These are phyloP conservation scores for Scheffersomyces amazonensis DNA, from an alignment of 805 yeast genomes.

Conservation along the genomic window DNA sequence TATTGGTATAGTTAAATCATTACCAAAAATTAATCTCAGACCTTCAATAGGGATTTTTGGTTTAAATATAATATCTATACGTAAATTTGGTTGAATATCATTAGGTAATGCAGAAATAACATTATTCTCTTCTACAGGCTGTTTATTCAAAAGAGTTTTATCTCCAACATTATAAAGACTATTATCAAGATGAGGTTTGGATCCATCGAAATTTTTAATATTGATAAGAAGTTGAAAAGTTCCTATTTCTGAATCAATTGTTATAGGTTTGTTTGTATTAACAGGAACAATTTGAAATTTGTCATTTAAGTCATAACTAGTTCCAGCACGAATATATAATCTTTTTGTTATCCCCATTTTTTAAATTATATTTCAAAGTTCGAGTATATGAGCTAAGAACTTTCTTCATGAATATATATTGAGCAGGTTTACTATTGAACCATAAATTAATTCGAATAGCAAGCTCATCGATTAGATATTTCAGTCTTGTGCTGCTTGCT, in stretches of 20 bases:
- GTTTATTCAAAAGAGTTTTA: conserved; percentile 21
- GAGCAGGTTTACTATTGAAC: no score
- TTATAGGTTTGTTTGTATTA: conserved; percentile 36
- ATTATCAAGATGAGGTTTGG: conserved; percentile 30
- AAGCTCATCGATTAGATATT: no score
- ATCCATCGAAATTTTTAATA: conserved; percentile 47
- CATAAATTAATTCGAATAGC: no score
- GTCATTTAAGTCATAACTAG: conserved; percentile 15
- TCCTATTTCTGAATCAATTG: conserved; percentile 37
- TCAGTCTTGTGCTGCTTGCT: no score
- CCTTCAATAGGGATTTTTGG: conserved; percentile 48
- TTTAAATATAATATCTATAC: conserved; percentile 33
- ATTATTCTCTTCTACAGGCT: conserved; percentile 4
- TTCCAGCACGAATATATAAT: conserved; percentile 29
- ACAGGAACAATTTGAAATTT: conserved; percentile 37
- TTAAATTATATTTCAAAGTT: no score
- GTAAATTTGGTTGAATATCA: conserved; percentile 23
- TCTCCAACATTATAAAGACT: conserved; percentile 31
- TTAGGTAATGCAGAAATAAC: no score
- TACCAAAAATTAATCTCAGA: conserved; percentile 60
- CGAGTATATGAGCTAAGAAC: no score
- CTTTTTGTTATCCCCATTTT: conserved; percentile 24
- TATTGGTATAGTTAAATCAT: conserved; percentile 62
- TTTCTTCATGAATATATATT: no score
- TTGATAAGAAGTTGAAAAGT: conserved; percentile 37